Evolutionary conservation across 1,284 basidiomycete species (phyloP).

Genomic region (Kwoniella shivajii): DNA sequence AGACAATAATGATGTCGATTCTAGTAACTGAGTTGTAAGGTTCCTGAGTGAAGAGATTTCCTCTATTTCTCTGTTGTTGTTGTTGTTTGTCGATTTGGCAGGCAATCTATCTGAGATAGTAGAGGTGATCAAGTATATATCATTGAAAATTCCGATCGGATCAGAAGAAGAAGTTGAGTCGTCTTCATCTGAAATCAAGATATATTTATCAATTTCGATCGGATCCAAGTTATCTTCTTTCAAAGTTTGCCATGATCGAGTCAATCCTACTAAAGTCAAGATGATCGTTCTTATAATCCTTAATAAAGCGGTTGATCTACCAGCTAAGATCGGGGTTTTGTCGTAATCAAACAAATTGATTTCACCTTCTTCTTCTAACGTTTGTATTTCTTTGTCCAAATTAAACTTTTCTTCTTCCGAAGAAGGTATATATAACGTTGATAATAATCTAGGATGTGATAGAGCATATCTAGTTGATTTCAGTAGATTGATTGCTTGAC

Average conservation of each 20-base stretch:
- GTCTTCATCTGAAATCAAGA: constrained; percentile 14
- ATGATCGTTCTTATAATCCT: constrained; percentile 69
- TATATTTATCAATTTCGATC: constrained; percentile 66
- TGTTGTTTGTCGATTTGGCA: neutral
- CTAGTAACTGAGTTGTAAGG: constrained; percentile 29
- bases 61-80: neutral
- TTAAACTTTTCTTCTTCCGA: constrained; percentile 68
- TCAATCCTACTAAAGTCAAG: constrained; percentile 69
- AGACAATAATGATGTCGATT: constrained; percentile 49
- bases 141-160: constrained; percentile 58
- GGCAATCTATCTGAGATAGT: constrained; percentile 50
- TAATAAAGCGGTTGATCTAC: constrained; percentile 69
- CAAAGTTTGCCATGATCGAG: constrained; percentile 69
- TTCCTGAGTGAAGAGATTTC: neutral
- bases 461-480: constrained; percentile 87
- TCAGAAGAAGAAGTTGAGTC: constrained; percentile 20
- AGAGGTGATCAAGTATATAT: constrained; percentile 67
- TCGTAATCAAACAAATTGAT: constrained; percentile 60
- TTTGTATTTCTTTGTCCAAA: constrained; percentile 63
- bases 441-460: constrained; percentile 84
- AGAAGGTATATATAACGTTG: constrained; percentile 76
- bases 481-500: constrained; percentile 69
- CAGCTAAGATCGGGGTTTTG: constrained; percentile 69
- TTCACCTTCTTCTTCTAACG: constrained; percentile 49
- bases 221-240: constrained; percentile 56